Evolutionary conservation across 2,329 filamentous ascomycete genomes (phyloP), one percentile per base, ranked within the genome.

Genomic region (Diplocarpon rosae): DNA sequence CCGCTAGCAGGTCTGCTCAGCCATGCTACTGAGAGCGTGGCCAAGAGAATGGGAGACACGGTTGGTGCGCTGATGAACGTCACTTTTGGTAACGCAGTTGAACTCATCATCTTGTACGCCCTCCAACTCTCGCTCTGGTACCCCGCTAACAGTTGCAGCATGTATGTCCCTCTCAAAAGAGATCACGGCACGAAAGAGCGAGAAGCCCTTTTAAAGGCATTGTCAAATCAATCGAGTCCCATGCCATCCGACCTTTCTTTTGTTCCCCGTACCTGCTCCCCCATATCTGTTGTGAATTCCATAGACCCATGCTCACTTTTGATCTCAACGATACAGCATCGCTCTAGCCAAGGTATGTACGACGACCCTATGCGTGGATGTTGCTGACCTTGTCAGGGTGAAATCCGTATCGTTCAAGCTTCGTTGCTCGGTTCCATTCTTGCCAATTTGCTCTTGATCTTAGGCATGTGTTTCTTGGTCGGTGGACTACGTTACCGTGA

Each of bases 391-490:
- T 30, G 37, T 43, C 34, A 79, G 72, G 71, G 86, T 64, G 78
- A 95, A 68, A 92, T 95, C 49, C 80, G 85, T 48, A 90, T 95
- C 54, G 89, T 95, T 17, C 89, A 95, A 65, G 87, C 89, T 12
- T 93, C 89, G 0, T 69, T 95, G 40, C 72, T 95, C 27, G 89
- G 89, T 34, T 94, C 87, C 1, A 94, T 95, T 56, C 68, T 95
- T 52, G 83, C 88, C 52, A 95, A 95, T 59, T 66, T 95, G 45
- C 71, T 95, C 17, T 73, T 95, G 49, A 94, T 94, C 59, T 67
- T 95, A 55, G 89, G 89, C 58, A 95, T 95, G 87, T 80, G 81
- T 46, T 95, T 95, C 64, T 74, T 94, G 42, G 67, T 93, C 17
- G 89, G 89, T 59, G 89, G 88, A 51, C 68, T 95, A 43, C 80